A percentile compares a stretch with the other conserved stretches of the same genome.
Evolutionary conservation across 164 flowering plant species (phyloP).

Genomic region (Litsea cubeba): DNA sequence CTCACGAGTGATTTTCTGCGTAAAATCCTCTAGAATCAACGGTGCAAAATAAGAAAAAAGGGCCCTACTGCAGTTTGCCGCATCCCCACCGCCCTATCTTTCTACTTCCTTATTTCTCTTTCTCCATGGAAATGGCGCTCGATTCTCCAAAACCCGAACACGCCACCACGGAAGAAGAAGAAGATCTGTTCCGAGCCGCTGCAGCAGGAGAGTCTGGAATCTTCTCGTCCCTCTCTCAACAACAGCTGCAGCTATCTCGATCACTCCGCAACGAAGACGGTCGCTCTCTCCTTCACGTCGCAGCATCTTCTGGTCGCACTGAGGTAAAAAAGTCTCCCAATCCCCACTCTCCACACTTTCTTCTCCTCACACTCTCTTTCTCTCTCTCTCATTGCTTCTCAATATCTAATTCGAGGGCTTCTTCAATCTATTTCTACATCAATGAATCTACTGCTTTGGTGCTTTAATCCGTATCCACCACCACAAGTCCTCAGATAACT

Average conservation of each 20-base stretch:
- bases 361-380: not conserved
- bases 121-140: slow-evolving; percentile 55
- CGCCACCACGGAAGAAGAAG: slow-evolving; percentile 18
- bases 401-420: not conserved
- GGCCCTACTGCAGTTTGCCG: too few species aligned
- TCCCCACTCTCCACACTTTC: not conserved
- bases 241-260: slow-evolving; percentile 36
- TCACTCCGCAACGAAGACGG: slow-evolving; percentile 78
- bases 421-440: not conserved
- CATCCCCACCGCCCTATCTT: too few species aligned
- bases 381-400: not conserved
- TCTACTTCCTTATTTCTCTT: not conserved
- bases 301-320: slow-evolving; percentile 47
- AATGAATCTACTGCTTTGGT: not conserved
- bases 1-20: too few species aligned
- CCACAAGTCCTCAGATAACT: too few species aligned
- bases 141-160: slow-evolving; percentile 20
- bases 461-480: too few species aligned
- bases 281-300: slow-evolving; percentile 88
- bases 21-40: too few species aligned
- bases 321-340: slow-evolving; percentile 34
- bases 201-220: slow-evolving; percentile 53
- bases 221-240: slow-evolving; percentile 44
- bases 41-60: too few species aligned
- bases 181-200: slow-evolving; percentile 70